Base-by-base conservation (phyloP, 768 basidiomycete species). In the Mycena chlorophos region DNA sequence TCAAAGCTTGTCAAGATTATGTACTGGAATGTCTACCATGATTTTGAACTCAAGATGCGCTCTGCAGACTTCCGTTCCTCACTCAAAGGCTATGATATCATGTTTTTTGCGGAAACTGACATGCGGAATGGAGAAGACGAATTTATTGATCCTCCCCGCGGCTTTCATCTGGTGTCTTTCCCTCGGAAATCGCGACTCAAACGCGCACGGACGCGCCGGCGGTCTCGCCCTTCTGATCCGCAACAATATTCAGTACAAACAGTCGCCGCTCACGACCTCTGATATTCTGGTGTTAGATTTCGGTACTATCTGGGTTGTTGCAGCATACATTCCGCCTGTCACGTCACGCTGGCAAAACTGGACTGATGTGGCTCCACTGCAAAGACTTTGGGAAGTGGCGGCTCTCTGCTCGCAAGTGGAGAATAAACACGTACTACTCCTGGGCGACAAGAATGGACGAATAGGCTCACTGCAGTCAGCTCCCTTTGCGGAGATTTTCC, bases 91-190 rank as follows among this genome's bases (percentile, higher is more conserved):
- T 51, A 51, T 22, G 50, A 51, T 25, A 51, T 51, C 16, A 51
- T 51, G 50, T 51, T 51, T 26, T 51, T 51, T 17, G 37, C 50
- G 3, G 50, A 51, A 29, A 51, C 50, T 13, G 50, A 40, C 16
- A 38, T 51, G 37, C 38, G 38, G 5, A 34, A 34, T 4, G 50
- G 50, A n/a, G 50, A 51, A 40, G 50, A 51, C 4, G 38, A 16
- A 3, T 22, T 16, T 16, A 25, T 39, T 17, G 37, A 26, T 3
- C 6, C 6, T 10, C 34, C 38, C 3, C n/a, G 14, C 16, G 49
- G 49, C 8, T 50, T 17, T n/a, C 5, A 20, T 4, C 20, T 50
- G 6, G 4, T 50, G 3, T 50, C 50, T 13, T 28, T 26, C 37
- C 50, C 50, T 2, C 20, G 50, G 1, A 40, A 39, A 26, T 23